Base-by-base conservation (phyloP, 805 yeast genomes). In the Debaryomyces castellii region DNA sequence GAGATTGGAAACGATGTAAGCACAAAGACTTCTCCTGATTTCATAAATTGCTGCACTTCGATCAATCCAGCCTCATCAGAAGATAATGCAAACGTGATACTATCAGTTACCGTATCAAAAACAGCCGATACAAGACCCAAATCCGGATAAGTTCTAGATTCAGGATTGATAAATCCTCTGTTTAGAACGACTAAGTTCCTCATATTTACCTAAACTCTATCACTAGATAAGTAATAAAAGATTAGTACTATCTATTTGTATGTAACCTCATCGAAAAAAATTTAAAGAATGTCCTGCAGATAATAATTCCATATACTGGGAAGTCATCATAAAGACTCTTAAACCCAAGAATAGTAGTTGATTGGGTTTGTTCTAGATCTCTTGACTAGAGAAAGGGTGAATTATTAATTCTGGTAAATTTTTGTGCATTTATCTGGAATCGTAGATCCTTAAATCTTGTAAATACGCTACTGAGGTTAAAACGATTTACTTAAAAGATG, bases 1-100 rank as follows among this genome's bases (percentile, higher is more conserved):
- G 65, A 62, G 0, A 73, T 66, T 23, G 83, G 81, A 52, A 87
- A 82, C 6, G 85, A 77, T 0, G 89, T 90, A 40, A 89, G 62
- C 1, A 80, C 60, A 32, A 68, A 64, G 5, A 73, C 67, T n/a
- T 71, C 67, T 10, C 96, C 96, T 34, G 74, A 73, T 60, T 83
- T 86, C 68, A 73, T 66, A 54, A 80, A 80, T 60, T 85, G 91
- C 55, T 87, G 94, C n/a, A 87, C 86, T 64, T 89, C 96, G 41
- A 85, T 61, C 6, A 71, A 54, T 18, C 79, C 79, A 34, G 79
- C 72, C 33, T 82, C 87, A 27, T 46, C 71, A 49, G 76, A 66
- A 16, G 81, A 74, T 41, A 87, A 69, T 1, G 79, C 85, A 51
- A 82, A 77, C 0, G 94, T 81, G 32, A 89, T 72, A 44, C 87